Base-by-base conservation (phyloP, 345 rosid species). In the Schrenkiella parvula region DNA sequence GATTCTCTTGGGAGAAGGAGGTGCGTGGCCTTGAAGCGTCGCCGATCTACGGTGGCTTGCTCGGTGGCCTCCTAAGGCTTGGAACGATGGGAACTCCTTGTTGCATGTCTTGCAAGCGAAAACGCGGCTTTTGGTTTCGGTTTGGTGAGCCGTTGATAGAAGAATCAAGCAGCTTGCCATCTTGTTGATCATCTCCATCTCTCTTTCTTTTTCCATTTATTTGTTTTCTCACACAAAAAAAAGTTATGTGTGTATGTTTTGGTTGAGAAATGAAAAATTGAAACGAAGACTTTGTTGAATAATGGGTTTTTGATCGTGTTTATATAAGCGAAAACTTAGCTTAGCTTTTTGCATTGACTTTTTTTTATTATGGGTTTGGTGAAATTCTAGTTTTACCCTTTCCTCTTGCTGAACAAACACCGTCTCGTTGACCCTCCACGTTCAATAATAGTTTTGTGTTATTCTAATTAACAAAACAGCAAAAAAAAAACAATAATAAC, bases 61-160 rank as follows among this genome's bases (percentile, higher is more conserved):
- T 15, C 96, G 84, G 81, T 93, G 97, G 1, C 97, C 98, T 0
- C 98, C 98, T 12, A 93, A 72, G 2, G 98, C 98, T 79, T 93
- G 98, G 35, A 93, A 93, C 22, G 98, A 86, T 12, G 84, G 53
- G 68, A 93, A 93, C 64, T 77, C 80, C 59, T 66, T 85, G 85
- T 86, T 74, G 78, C 98, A 93, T n/a, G 97, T 90, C 77, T 90
- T 93, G 88, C 98, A 93, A 0, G 82, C 21, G 35, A 93, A 93
- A 26, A 79, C 77, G 11, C 90, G 88, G 26, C 59, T 56, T 21
- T 23, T 18, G 0, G 56, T 25, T 60, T 68, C 70, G 66, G 31
- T 71, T 57, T 81, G 66, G 17, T 85, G 55, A 17, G 62, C 8
- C 35, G 61, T 86, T 1, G 95, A 88, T 25, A 93, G 79, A 9